Conservation (phyloP, 1,139 yeast genomes). For the Kodamaea anthophila region DNA sequence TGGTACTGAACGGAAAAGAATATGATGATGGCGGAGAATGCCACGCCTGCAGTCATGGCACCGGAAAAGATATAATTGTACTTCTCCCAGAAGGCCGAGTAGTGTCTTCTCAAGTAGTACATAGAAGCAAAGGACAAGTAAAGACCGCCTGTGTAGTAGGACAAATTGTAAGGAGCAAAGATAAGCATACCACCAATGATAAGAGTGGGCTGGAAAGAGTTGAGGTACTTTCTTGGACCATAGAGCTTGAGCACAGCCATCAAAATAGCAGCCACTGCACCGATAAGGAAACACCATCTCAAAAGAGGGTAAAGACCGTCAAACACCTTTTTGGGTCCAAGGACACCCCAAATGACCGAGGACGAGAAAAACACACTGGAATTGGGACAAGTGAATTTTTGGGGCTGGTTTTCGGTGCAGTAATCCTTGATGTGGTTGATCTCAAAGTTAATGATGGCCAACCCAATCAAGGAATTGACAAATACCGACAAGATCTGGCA, state of each 20-base stretch:
- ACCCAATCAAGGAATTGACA: conserved; percentile 39
- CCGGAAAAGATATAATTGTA: conserved; percentile 16
- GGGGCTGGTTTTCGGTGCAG: conserved; percentile 37
- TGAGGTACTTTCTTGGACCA: conserved; percentile 12
- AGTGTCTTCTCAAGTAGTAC: conserved; percentile 13
- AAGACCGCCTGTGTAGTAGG: conserved; percentile 14
- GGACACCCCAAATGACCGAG: conserved; percentile 60
- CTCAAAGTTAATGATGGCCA: conserved; percentile 52
- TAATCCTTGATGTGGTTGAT: conserved; percentile 39
- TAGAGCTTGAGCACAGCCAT: conserved; percentile 21
- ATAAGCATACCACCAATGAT: conserved; percentile 14
- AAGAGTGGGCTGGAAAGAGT: conserved; percentile 16
- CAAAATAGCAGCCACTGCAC: conserved; percentile 26
- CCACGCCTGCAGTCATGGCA: conserved; percentile 16
- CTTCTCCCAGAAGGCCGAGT: conserved; percentile 16
- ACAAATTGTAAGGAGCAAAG: conserved; percentile 14
- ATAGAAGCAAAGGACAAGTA: conserved; percentile 13
- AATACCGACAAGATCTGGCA: conserved; percentile 46
- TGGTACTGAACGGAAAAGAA: conserved; percentile 17
- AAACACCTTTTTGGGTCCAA: conserved; percentile 51
- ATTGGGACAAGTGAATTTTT: conserved; percentile 44
- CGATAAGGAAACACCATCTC: conserved; percentile 49
- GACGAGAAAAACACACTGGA: conserved; percentile 47
- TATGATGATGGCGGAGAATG: conserved; percentile 15
- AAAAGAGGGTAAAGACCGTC: conserved; percentile 43